A percentile compares a stretch with the other conserved stretches of the same genome.
Evolutionary conservation across 179 eudicot genomes (phyloP).

Genomic region (Pouteria campechiana): DNA sequence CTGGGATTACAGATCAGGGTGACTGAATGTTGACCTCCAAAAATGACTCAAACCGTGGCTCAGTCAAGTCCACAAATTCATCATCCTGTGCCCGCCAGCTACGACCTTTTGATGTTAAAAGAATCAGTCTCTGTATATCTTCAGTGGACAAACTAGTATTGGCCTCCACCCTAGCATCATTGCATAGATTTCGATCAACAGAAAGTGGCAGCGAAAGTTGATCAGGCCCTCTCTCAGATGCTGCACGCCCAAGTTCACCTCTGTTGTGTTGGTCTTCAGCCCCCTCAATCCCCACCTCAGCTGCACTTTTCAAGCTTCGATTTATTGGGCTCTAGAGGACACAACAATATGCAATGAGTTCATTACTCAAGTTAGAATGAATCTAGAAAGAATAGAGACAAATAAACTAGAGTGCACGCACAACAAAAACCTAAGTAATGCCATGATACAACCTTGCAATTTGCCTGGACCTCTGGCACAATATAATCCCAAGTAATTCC

Average conservation of each 20-base stretch:
- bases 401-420: too few relatives aligned
- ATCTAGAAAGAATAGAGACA: too few relatives aligned
- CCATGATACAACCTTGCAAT: too few relatives aligned
- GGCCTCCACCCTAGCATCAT: constrained; percentile 13
- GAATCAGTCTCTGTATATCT: constrained; percentile 21
- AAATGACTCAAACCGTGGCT: constrained; percentile 73
- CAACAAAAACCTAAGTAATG: too few relatives aligned
- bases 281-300: constrained; percentile 6
- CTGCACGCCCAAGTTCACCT: constrained; percentile 38
- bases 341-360: too few relatives aligned
- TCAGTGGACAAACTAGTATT: constrained; percentile 16
- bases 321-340: constrained; percentile 28
- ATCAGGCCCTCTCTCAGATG: constrained; percentile 25
- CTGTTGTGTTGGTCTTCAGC: constrained; percentile 15
- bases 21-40: constrained; percentile 16
- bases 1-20: too few relatives aligned
- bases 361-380: too few relatives aligned
- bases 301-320: constrained; percentile 8
- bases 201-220: constrained; percentile 23
- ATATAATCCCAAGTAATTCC: too few relatives aligned
- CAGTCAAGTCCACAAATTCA: constrained; percentile 63
- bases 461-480: too few relatives aligned
- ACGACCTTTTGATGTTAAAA: constrained; percentile 22
- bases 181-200: constrained; percentile 11
- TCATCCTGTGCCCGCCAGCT: constrained; percentile 16